Evolutionary conservation across 1,284 basidiomycete species (phyloP).

Genomic region (Cryptococcus jaspeensis): DNA sequence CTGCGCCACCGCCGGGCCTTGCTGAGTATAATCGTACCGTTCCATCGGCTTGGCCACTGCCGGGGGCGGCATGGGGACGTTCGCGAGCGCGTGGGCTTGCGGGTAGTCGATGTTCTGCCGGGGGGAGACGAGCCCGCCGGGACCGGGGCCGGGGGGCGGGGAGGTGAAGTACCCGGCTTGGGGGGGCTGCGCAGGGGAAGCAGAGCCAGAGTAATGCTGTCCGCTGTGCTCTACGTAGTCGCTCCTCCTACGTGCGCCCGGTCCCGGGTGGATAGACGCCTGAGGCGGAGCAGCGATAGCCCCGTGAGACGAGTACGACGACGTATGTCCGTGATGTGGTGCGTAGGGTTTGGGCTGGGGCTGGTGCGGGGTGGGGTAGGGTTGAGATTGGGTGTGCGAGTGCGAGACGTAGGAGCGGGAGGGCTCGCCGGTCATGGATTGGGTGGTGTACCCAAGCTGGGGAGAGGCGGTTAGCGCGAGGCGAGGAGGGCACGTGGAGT

Average conservation of each 20-base stretch:
- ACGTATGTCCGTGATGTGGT: constrained; percentile 16
- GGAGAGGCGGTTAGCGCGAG: neutral
- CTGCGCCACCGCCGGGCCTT: neutral
- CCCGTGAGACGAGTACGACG: constrained; percentile 27
- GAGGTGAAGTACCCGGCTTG: neutral
- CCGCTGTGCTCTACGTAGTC: constrained; percentile 77
- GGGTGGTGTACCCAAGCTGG: constrained; percentile 24
- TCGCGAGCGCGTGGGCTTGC: constrained; percentile 58
- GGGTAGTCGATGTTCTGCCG: constrained; percentile 69
- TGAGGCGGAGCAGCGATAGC: constrained; percentile 66
- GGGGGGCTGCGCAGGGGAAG: constrained; percentile 15
- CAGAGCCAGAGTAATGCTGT: constrained; percentile 61
- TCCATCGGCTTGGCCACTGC: constrained; percentile 67
- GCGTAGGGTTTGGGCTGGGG: neutral
- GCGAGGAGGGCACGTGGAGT: neutral
- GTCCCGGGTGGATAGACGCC: constrained; percentile 64
- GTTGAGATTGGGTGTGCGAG: constrained; percentile 12
- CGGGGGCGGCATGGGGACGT: constrained; percentile 60
- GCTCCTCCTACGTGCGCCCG: constrained; percentile 67
- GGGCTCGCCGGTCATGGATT: constrained; percentile 45
- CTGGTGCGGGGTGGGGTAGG: constrained; percentile 10
- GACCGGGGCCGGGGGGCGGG: neutral
- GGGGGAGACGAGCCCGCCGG: constrained; percentile 23
- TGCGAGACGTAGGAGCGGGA: constrained; percentile 18
- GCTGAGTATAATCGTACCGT: constrained; percentile 58